phyloP scores from a whole-genome alignment of 306 rosid species.

The Lupinus albus region DNA sequence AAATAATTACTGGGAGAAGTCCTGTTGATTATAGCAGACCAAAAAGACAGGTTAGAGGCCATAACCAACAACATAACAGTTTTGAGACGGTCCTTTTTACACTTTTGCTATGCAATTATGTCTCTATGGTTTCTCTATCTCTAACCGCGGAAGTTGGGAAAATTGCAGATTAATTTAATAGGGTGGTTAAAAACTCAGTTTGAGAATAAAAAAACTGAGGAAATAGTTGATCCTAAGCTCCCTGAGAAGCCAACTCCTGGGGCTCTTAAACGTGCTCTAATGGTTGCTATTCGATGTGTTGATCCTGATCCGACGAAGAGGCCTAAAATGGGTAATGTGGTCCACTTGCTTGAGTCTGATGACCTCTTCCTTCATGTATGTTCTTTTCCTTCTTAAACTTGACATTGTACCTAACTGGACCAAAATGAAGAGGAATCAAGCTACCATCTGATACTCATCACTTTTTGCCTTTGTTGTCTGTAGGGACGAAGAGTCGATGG shows the following conservation, averaged over 20 bases:
- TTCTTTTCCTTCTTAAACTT: slow-evolving; percentile 15
- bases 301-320: slow-evolving; percentile 95
- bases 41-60: slow-evolving; percentile 79
- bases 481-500: slow-evolving; percentile 63
- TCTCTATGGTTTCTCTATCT: background rate
- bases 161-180: slow-evolving; percentile 75
- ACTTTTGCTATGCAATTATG: background rate
- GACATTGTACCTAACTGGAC: background rate
- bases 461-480: slow-evolving; percentile 17
- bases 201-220: slow-evolving; percentile 80
- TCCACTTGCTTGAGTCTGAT: slow-evolving; percentile 98
- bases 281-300: slow-evolving; percentile 96
- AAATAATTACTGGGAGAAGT: slow-evolving; percentile 81
- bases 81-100: slow-evolving; percentile 20
- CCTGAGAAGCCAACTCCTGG: slow-evolving; percentile 82
- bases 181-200: slow-evolving; percentile 94
- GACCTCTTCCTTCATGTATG: slow-evolving; percentile 78
- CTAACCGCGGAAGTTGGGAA: slow-evolving; percentile 32
- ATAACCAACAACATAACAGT: background rate
- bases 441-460: slow-evolving; percentile 14
- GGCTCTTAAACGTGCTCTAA: slow-evolving; percentile 79
- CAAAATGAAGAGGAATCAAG: slow-evolving; percentile 15
- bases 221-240: slow-evolving; percentile 85
- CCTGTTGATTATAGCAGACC: slow-evolving; percentile 91
- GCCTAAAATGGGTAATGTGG: slow-evolving; percentile 94